phyloP scores from a whole-genome alignment of 257 asterid genomes.

The Ocimum tenuiflorum region DNA sequence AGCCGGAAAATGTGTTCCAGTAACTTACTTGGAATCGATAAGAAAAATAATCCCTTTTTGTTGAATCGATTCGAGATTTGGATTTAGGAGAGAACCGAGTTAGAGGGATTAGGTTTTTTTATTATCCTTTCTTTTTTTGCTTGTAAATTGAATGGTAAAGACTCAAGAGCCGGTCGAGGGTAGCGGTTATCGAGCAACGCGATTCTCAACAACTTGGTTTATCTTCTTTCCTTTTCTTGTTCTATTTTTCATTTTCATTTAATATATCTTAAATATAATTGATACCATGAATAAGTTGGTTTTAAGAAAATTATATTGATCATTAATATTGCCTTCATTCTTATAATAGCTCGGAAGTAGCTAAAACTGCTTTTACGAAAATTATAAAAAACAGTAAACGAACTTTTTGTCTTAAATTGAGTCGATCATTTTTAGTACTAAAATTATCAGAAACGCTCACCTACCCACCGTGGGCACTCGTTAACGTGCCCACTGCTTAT shows the following conservation, averaged over 20 bases:
- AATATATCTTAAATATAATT: too few relatives aligned
- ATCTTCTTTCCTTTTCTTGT: neutral
- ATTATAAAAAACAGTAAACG: too few relatives aligned
- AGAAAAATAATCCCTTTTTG: slow-evolving; percentile 5
- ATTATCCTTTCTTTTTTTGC: neutral
- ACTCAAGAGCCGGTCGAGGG: slow-evolving; percentile 58
- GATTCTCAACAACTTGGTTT: neutral
- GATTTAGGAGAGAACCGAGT: slow-evolving; percentile 40
- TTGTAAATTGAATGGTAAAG: slow-evolving; percentile 15
- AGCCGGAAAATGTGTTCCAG: slow-evolving; percentile 6
- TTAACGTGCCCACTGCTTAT: too few relatives aligned
- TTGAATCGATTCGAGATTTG: slow-evolving; percentile 30
- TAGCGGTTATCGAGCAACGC: slow-evolving; percentile 24
- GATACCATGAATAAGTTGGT: too few relatives aligned
- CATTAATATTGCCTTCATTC: too few relatives aligned
- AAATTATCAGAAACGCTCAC: too few relatives aligned
- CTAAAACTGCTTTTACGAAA: too few relatives aligned
- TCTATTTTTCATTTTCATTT: neutral
- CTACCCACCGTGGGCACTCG: too few relatives aligned
- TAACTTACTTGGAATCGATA: slow-evolving; percentile 45
- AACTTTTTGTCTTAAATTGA: too few relatives aligned
- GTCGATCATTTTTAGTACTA: too few relatives aligned
- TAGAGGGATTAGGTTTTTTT: slow-evolving; percentile 28
- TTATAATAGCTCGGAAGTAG: too few relatives aligned
- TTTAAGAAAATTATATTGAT: too few relatives aligned